Percentiles rank a stretch among this genome's conserved stretches.
Conservation (phyloP, 805 yeast genomes). For the Saccharomycopsis capsularis region DNA sequence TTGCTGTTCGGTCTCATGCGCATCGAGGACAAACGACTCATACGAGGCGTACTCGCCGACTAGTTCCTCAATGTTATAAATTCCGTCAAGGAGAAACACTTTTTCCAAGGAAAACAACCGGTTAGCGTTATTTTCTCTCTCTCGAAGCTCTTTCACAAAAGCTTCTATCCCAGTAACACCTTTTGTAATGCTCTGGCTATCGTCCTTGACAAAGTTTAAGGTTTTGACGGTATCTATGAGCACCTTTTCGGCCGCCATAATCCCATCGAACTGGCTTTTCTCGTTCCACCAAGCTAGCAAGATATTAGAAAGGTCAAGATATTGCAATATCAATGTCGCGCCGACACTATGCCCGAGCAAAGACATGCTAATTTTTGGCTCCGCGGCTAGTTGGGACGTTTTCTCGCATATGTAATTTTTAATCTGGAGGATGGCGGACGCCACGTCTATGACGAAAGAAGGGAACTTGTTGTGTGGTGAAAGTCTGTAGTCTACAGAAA, state of each 20-base stretch:
- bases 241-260: neutral
- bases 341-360: conserved; percentile 80
- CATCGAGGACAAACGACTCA: conserved; percentile 47
- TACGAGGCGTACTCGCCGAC: conserved; percentile 58
- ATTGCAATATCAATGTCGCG: conserved; percentile 55
- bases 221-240: neutral
- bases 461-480: conserved; percentile 62
- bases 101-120: conserved; percentile 23
- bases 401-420: conserved; percentile 16
- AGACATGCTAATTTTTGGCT: conserved; percentile 4
- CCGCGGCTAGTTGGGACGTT: neutral
- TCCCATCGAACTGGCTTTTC: neutral
- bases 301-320: conserved; percentile 29
- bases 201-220: neutral
- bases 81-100: conserved; percentile 57
- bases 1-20: conserved; percentile 36
- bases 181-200: neutral
- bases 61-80: conserved; percentile 47
- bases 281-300: conserved; percentile 9
- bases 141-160: neutral
- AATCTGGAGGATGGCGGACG: conserved; percentile 33
- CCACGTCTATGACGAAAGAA: conserved; percentile 48
- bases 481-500: conserved; percentile 57
- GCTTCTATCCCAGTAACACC: neutral
- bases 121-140: neutral